These are phyloP conservation scores for Rugosomyces carneus DNA, from an alignment of 1,284 basidiomycete genomes.

Conservation along the genomic window DNA sequence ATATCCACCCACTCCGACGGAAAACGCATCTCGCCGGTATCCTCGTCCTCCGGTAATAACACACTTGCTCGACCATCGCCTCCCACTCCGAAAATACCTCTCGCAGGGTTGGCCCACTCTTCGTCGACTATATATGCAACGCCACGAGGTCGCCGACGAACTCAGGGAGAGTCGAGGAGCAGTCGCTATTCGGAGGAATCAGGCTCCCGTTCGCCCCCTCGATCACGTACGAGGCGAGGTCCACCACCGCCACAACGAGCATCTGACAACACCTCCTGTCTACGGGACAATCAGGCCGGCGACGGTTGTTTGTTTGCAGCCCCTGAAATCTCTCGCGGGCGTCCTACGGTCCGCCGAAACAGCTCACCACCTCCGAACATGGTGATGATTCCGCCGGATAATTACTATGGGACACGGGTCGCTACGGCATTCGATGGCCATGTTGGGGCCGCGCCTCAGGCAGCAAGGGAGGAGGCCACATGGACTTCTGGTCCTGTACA, in stretches of 20 bases:
- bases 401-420: neutral
- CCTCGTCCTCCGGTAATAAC: constrained; percentile 39
- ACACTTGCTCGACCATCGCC: constrained; percentile 48
- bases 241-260: constrained; percentile 20
- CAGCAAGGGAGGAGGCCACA: constrained; percentile 18
- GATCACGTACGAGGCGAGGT: constrained; percentile 28
- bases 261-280: constrained; percentile 16
- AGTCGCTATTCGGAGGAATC: constrained; percentile 26
- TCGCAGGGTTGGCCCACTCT: constrained; percentile 20
- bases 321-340: constrained; percentile 34
- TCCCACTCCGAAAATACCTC: constrained; percentile 47
- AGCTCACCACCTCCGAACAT: constrained; percentile 46
- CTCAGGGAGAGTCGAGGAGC: constrained; percentile 28
- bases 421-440: constrained; percentile 19
- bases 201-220: constrained; percentile 26
- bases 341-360: constrained; percentile 39
- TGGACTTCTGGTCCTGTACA: constrained; percentile 19
- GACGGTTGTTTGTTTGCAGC: constrained; percentile 30
- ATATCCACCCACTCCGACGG: constrained; percentile 34
- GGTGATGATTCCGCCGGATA: constrained; percentile 20
- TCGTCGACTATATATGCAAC: constrained; percentile 29
- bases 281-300: constrained; percentile 25
- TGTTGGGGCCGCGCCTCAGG: constrained; percentile 16
- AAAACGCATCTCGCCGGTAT: constrained; percentile 34
- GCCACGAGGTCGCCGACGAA: constrained; percentile 44